Evolutionary conservation across 352 stramenopile species (phyloP).

Genomic region (Albugo candida): DNA sequence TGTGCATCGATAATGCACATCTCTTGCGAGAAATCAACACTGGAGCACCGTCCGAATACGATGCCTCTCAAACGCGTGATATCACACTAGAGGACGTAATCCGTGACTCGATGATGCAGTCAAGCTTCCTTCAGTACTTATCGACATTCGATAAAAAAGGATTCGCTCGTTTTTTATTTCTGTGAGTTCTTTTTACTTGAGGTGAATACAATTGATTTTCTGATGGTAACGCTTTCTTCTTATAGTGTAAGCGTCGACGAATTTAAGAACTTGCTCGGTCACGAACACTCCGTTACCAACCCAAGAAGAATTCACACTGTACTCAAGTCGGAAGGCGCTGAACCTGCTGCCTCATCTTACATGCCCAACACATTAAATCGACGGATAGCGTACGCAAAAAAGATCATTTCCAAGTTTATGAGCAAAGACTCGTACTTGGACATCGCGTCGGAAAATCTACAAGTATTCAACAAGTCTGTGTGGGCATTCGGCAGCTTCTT

Average conservation of each 20-base stretch:
- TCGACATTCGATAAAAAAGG: constrained; percentile 36
- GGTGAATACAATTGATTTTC: neutral
- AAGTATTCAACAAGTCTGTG: constrained; percentile 65
- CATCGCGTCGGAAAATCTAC: constrained; percentile 53
- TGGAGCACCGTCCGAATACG: too few relatives aligned
- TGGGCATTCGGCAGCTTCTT: constrained; percentile 57
- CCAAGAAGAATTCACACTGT: constrained; percentile 3
- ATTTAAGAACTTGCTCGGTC: constrained; percentile 58
- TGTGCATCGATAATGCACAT: too few relatives aligned
- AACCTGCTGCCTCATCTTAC: neutral
- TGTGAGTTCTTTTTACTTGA: constrained; percentile 16
- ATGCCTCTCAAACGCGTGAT: too few relatives aligned
- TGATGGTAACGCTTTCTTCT: neutral
- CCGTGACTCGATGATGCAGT: constrained; percentile 53
- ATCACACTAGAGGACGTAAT: constrained; percentile 56
- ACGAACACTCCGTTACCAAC: constrained; percentile 3
- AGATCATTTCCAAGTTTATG: constrained; percentile 79
- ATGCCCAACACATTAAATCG: constrained; percentile 5
- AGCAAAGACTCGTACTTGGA: constrained; percentile 60
- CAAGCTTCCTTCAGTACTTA: constrained; percentile 62
- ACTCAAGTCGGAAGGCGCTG: neutral
- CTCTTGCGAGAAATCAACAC: too few relatives aligned
- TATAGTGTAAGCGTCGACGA: constrained; percentile 62
- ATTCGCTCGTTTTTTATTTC: constrained; percentile 61
- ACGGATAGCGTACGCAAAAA: constrained; percentile 52